Base-by-base conservation (phyloP, 768 basidiomycete species). In the Pleurotus sapidus region DNA sequence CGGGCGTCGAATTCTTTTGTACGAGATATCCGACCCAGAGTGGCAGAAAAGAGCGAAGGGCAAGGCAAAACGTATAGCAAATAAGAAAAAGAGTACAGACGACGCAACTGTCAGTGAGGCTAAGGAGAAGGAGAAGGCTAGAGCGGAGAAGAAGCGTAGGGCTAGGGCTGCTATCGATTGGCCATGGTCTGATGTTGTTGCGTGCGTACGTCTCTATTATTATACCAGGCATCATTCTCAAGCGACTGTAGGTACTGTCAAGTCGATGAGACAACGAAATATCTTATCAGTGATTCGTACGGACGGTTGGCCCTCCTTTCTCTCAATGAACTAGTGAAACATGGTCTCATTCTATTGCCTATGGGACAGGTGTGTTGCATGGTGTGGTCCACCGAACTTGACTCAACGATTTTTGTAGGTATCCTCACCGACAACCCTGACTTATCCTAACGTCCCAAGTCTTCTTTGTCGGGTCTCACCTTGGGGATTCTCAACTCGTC, bases 391-490 rank as follows among this genome's bases (percentile, higher is more conserved):
- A 59, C 23, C 2, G n/a, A 34, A 17, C 14, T 9, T 56, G 8
- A 1, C 53, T 42, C 57, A n/a, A 40, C 24, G 51, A 11, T 45
- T 30, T 34, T 17, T 24, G 11, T 17, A 93, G 91, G 81, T 82
- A 27, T 90, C 93, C 1, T 77, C 91, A 8, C 75, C 92, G 0
- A 89, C 78, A 8, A 80, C 84, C 9, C 65, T 96, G 58, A 84
- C 88, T 1, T 88, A 93, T n/a, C 63, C 77, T 97, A 11, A 77
- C 84, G 4, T 79, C 83, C 47, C 86, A 91, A 67, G 70, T 81
- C 7, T 60, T 94, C 6, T 96, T 87, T 64, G 74, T 94, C 18
- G 91, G 93, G 15, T 95, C 93, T 5, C 89, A 93, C 61, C 74
- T 81, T 14, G 92, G 91, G 15, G 86, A 95, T 67, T 89, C 92